A percentile compares a stretch with the other conserved stretches of the same genome.
Evolutionary conservation across 1,139 yeast species (phyloP).

Genomic region (Lodderomyces metapsilosis): DNA sequence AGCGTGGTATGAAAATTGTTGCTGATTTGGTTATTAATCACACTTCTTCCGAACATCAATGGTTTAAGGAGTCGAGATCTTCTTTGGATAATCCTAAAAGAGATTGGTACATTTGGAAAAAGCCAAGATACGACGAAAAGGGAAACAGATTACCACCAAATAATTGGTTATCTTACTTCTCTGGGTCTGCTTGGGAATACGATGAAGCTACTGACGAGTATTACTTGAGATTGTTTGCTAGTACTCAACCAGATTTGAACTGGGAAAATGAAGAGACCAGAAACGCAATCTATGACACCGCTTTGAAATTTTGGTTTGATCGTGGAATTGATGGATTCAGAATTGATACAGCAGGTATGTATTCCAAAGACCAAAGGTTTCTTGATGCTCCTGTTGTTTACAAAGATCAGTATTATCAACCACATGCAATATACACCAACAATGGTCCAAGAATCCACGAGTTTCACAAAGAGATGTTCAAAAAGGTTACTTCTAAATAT

Average conservation of each 20-base stretch:
- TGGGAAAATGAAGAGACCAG: slow-evolving; percentile 57
- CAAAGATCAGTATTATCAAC: slow-evolving; percentile 43
- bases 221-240: slow-evolving; percentile 52
- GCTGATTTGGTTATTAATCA: slow-evolving; percentile 61
- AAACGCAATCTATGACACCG: slow-evolving; percentile 49
- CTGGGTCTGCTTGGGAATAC: slow-evolving; percentile 57
- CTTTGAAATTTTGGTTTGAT: slow-evolving; percentile 54
- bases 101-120: slow-evolving; percentile 63
- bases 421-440: slow-evolving; percentile 27
- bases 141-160: slow-evolving; percentile 56
- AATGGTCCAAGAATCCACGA: slow-evolving; percentile 59
- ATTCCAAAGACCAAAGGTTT: slow-evolving; percentile 47
- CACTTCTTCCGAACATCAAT: slow-evolving; percentile 53
- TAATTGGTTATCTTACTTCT: slow-evolving; percentile 54
- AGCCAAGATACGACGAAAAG: slow-evolving; percentile 42
- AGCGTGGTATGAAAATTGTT: slow-evolving; percentile 50
- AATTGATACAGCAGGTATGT: slow-evolving; percentile 54
- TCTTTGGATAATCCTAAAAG: slow-evolving; percentile 53
- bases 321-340: slow-evolving; percentile 60
- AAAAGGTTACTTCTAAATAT: slow-evolving; percentile 44
- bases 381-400: slow-evolving; percentile 50
- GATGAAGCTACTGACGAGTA: slow-evolving; percentile 54
- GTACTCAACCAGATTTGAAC: slow-evolving; percentile 56
- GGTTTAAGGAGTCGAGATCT: slow-evolving; percentile 57
- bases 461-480: slow-evolving; percentile 53